Evolutionary conservation across 805 yeast genomes (phyloP), one percentile per base, ranked within the genome.

Genomic region (Lipomyces lipofer): DNA sequence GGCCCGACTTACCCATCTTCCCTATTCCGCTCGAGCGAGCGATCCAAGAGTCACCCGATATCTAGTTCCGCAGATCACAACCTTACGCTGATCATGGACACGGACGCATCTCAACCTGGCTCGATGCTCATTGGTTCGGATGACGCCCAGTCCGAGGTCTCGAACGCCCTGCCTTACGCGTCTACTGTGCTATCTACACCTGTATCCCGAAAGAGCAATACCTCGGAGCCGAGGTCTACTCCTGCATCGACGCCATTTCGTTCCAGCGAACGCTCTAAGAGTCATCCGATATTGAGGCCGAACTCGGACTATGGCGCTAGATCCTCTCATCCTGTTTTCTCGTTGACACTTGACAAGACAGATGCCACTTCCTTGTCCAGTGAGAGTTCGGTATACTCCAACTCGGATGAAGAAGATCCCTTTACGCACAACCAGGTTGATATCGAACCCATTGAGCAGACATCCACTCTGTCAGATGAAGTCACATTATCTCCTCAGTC

Each of bases 161-260:
- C 40, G 19, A 36, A 15, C 22, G 40, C 40, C 25, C 19, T 36
- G 19, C 40, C 54, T 13, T 38, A 25, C 32, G 27, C 21, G n/a
- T 42, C 59, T 22, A 56, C 56, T 24, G 35, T 47, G 5, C 32
- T 54, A 8, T 49, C 54, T 9, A 53, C 60, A 6, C 60, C 60
- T 9, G 51, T 47, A 4, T 56, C 60, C 13, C 48, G 47, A 10
- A 42, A 55, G 42, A 56, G 60, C 43, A 25, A 32, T 24, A 32
- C 46, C 2, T 48, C 54, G 4, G 58, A 44, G 28, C 29, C 27
- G 21, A 19, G 45, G 4, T 55, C 59, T 13, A 55, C 59, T n/a
- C 59, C 59, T 10, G 59, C 53, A 4, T 42, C 57, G 28, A 55
- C 59, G 2, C 59, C 59, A 3, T 52, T 47, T 19, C 47, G 43